phyloP scores from a whole-genome alignment of 148 eudicot genomes.

The Heliosperma pusillum region DNA sequence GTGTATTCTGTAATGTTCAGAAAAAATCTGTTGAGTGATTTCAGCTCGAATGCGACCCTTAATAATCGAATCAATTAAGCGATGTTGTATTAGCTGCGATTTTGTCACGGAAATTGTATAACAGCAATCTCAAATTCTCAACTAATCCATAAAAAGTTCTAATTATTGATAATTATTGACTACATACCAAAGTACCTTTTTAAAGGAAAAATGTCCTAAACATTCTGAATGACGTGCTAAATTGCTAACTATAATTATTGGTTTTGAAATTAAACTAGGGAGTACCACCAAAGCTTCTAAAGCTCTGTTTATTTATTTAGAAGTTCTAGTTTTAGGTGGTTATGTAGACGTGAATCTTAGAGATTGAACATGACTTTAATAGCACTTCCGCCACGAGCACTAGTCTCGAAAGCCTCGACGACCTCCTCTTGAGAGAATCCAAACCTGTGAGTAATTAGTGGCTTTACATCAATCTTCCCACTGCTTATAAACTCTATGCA shows the following conservation, averaged over 20 bases:
- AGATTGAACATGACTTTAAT: conserved; percentile 69
- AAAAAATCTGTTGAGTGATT: not conserved
- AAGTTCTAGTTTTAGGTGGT: not conserved
- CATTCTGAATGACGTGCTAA: too few relatives aligned
- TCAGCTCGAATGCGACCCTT: too few relatives aligned
- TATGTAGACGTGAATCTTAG: not conserved
- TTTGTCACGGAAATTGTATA: too few relatives aligned
- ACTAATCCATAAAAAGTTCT: too few relatives aligned
- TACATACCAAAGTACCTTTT: too few relatives aligned
- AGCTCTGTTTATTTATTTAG: not conserved
- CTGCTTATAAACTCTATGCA: conserved; percentile 56
- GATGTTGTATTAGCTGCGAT: too few relatives aligned
- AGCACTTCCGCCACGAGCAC: conserved; percentile 67
- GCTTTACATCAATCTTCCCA: conserved; percentile 70
- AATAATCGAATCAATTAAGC: too few relatives aligned
- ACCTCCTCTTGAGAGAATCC: conserved; percentile 53
- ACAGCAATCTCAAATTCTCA: too few relatives aligned
- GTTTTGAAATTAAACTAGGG: too few relatives aligned
- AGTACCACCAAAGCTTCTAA: not conserved
- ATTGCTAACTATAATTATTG: too few relatives aligned
- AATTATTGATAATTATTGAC: too few relatives aligned
- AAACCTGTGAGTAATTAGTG: conserved; percentile 63
- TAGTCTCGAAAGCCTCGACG: conserved; percentile 59
- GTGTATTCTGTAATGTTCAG: not conserved
- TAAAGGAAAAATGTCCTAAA: too few relatives aligned